Percentiles rank a stretch among this genome's conserved stretches.
These are phyloP conservation scores for Trichoderma atrobrunneum DNA, from an alignment of 2,329 filamentous ascomycete species.

Conservation along the genomic window DNA sequence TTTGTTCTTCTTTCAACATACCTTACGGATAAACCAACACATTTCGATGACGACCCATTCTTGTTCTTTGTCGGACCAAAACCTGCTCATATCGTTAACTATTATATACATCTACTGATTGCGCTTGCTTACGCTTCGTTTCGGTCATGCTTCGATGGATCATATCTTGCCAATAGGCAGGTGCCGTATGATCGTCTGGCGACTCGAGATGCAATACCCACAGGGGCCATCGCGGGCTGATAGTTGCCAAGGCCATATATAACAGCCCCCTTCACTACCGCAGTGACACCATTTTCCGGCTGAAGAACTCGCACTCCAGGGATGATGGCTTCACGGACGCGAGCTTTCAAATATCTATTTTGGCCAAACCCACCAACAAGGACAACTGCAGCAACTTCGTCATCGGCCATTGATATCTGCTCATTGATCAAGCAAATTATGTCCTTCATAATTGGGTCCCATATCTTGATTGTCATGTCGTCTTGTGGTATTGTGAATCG, in stretches of 20 bases:
- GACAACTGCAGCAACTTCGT: conserved; percentile 39
- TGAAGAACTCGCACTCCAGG: conserved; percentile 43
- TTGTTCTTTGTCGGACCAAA: conserved; percentile 39
- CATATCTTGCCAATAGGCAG: conserved; percentile 36
- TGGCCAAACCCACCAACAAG: conserved; percentile 50
- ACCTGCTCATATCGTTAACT: conserved; percentile 29
- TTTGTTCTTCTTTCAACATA: conserved; percentile 20
- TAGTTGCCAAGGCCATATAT: conserved; percentile 39
- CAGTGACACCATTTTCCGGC: conserved; percentile 48
- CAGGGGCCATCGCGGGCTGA: conserved; percentile 28
- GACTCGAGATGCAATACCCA: conserved; percentile 36
- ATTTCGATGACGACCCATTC: conserved; percentile 37
- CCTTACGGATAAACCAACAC: conserved; percentile 42
- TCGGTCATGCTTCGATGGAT: conserved; percentile 36
- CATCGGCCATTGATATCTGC: conserved; percentile 37
- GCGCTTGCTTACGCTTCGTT: conserved; percentile 34
- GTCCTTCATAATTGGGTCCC: conserved; percentile 42
- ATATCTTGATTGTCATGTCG: conserved; percentile 61
- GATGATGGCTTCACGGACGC: conserved; percentile 37
- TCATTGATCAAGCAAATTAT: conserved; percentile 43
- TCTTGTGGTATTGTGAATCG: conserved; percentile 42
- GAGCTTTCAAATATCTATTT: conserved; percentile 43
- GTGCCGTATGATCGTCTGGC: conserved; percentile 39
- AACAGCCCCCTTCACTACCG: conserved; percentile 51
- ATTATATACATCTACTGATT: not conserved